phyloP scores from a whole-genome alignment of 139 green algal species.

The Chlamydomonas incerta region DNA sequence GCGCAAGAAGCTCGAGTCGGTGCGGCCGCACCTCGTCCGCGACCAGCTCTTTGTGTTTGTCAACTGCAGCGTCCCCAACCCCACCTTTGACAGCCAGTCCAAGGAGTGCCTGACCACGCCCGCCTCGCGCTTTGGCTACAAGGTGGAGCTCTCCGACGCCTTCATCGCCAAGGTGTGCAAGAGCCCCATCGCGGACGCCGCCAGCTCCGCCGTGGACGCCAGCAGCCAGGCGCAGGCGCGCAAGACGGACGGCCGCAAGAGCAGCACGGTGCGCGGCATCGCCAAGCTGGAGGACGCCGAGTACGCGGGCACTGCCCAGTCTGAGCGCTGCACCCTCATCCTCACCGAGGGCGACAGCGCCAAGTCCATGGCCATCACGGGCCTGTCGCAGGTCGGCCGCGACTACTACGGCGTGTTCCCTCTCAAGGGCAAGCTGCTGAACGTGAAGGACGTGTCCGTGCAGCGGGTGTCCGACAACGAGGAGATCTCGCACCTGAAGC shows the following conservation, averaged over 20 bases:
- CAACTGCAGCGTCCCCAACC: conserved; percentile 69
- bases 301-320: conserved; percentile 62
- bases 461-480: conserved; percentile 69
- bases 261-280: conserved; percentile 49
- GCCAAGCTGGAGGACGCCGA: conserved; percentile 80
- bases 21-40: conserved; percentile 57
- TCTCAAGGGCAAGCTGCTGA: conserved; percentile 73
- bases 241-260: conserved; percentile 73
- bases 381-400: conserved; percentile 69
- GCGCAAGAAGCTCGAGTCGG: background rate
- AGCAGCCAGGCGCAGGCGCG: no score
- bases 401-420: conserved; percentile 75
- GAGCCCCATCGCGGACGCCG: conserved; percentile 69
- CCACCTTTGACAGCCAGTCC: conserved; percentile 71
- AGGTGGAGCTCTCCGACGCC: conserved; percentile 62
- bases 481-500: conserved; percentile 75
- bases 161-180: conserved; percentile 53
- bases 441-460: conserved; percentile 68
- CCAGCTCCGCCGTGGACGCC: no score
- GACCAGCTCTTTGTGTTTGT: conserved; percentile 76
- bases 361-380: conserved; percentile 70
- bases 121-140: conserved; percentile 54
- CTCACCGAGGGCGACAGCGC: conserved; percentile 78
- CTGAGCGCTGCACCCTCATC: conserved; percentile 74
- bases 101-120: conserved; percentile 73